These are phyloP conservation scores for Margaritispora aquatica DNA, from an alignment of 495 filamentous ascomycete species.

Conservation along the genomic window DNA sequence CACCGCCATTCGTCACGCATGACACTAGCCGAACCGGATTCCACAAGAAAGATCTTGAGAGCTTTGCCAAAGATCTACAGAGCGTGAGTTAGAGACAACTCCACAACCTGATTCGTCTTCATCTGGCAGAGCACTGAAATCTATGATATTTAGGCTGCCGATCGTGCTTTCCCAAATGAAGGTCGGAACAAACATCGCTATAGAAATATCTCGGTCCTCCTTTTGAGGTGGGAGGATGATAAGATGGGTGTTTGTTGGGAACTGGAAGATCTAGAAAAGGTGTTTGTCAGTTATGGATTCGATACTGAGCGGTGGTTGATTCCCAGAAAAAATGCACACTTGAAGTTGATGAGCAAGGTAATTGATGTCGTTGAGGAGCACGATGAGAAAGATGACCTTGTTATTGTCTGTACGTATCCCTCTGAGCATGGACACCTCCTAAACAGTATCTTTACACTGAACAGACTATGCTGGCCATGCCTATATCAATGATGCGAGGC, in stretches of 20 bases:
- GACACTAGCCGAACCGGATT: not conserved
- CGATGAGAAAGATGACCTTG: not conserved
- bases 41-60: not conserved
- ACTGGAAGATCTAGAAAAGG: constrained; percentile 4
- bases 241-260: constrained; percentile 2
- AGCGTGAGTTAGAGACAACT: not conserved
- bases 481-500: constrained; percentile 2
- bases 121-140: too few species aligned
- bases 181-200: not conserved
- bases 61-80: not conserved
- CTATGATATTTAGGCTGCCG: not conserved
- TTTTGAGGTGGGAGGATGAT: constrained; percentile 10
- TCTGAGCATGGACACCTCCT: too few species aligned
- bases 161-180: constrained; percentile 2
- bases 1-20: not conserved
- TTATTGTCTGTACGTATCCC: too few species aligned
- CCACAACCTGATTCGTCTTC: not conserved
- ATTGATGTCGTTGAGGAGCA: not conserved
- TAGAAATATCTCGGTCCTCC: not conserved
- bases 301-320: constrained; percentile 6
- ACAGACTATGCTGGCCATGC: constrained; percentile 12
- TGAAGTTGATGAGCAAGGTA: constrained; percentile 1
- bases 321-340: constrained; percentile 4
- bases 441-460: too few species aligned
- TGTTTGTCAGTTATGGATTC: constrained; percentile 7